phyloP scores from a whole-genome alignment of 306 rosid genomes.

The Herpetospermum pedunculosum region DNA sequence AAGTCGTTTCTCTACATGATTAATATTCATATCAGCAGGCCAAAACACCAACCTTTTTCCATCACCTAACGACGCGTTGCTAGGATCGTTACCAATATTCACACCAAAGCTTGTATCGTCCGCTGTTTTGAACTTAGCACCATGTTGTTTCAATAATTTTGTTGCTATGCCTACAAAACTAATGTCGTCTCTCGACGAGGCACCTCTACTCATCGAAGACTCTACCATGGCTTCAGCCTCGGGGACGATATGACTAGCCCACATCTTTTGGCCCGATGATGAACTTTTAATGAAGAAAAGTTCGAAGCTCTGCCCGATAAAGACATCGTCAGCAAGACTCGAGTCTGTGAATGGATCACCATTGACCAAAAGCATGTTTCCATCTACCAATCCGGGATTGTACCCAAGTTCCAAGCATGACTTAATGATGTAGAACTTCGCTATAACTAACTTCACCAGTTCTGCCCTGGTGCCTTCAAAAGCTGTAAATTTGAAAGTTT shows the following conservation, averaged over 20 bases:
- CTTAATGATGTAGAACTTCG: conserved; percentile 35
- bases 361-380: conserved; percentile 43
- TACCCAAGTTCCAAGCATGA: conserved; percentile 45
- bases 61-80: conserved; percentile 32
- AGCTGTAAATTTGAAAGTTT: conserved; percentile 25
- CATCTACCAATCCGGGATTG: conserved; percentile 49
- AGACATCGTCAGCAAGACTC: conserved; percentile 27
- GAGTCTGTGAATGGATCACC: conserved; percentile 23
- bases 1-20: conserved; percentile 43
- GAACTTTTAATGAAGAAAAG: conserved; percentile 46
- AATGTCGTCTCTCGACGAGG: conserved; percentile 14
- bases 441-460: conserved; percentile 31
- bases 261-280: conserved; percentile 32
- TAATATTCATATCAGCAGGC: conserved; percentile 29
- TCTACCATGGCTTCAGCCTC: conserved; percentile 25
- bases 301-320: conserved; percentile 33
- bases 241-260: conserved; percentile 26
- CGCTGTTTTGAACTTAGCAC: conserved; percentile 13
- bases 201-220: conserved; percentile 27
- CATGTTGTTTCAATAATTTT: conserved; percentile 23
- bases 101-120: conserved; percentile 29
- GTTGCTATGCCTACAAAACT: conserved; percentile 32
- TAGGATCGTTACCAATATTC: conserved; percentile 19
- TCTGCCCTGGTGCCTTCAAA: conserved; percentile 26
- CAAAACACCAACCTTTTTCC: conserved; percentile 51